Evolutionary conservation across 768 basidiomycete species (phyloP).

Genomic region (Lactarius akahatsu): DNA sequence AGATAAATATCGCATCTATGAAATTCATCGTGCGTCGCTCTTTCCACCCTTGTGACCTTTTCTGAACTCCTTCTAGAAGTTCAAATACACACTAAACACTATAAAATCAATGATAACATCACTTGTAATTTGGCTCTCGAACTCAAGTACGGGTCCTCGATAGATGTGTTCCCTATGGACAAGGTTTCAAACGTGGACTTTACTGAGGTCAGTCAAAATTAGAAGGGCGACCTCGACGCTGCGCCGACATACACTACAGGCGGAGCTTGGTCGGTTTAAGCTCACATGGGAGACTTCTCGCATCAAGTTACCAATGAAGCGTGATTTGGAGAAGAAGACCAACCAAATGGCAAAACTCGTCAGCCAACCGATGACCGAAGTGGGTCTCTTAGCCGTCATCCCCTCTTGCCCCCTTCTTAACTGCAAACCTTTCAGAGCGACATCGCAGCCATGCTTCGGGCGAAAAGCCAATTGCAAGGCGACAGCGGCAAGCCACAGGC

Average conservation of each 20-base stretch:
- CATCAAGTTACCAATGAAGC: conserved; percentile 65
- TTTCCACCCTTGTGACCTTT: conserved; percentile 11
- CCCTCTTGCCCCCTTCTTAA: not conserved
- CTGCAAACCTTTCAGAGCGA: conserved; percentile 58
- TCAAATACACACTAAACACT: conserved; percentile 59
- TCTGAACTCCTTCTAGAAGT: conserved; percentile 40
- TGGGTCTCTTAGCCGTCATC: conserved; percentile 28
- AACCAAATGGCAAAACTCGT: conserved; percentile 59
- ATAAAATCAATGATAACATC: conserved; percentile 64
- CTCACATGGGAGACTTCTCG: conserved; percentile 49
- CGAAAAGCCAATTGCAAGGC: conserved; percentile 47
- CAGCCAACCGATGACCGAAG: conserved; percentile 76
- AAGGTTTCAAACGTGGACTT: conserved; percentile 79
- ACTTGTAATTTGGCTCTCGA: conserved; percentile 63
- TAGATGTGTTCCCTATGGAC: conserved; percentile 70
- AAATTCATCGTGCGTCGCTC: conserved; percentile 64
- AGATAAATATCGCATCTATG: conserved; percentile 78
- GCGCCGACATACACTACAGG: conserved; percentile 40
- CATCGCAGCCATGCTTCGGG: conserved; percentile 72
- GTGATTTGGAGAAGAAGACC: conserved; percentile 62
- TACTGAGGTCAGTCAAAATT: conserved; percentile 48
- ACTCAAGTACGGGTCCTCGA: conserved; percentile 73
- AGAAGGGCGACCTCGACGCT: not conserved
- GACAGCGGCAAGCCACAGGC: conserved; percentile 36
- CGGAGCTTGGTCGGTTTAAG: conserved; percentile 67